These are phyloP conservation scores for Chalaropsis ovoidea DNA, from an alignment of 2,329 filamentous ascomycete species.

Conservation along the genomic window DNA sequence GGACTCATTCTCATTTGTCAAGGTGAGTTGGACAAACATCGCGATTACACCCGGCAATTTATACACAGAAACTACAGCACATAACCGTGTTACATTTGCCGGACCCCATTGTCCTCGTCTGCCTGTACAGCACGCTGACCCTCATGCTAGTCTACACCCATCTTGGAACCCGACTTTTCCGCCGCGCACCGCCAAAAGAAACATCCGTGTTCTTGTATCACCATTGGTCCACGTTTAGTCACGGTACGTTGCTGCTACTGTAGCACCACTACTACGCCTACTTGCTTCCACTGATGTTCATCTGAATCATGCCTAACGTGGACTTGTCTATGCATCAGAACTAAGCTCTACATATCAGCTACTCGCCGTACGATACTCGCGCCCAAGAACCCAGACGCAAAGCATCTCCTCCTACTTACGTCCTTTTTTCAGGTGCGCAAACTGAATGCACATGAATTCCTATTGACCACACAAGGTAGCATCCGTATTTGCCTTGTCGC, in stretches of 20 bases:
- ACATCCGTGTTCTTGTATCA: background rate
- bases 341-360: background rate
- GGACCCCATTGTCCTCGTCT: background rate
- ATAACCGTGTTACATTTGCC: background rate
- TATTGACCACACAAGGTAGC: background rate
- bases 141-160: background rate
- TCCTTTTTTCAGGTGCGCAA: background rate
- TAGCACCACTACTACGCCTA: background rate
- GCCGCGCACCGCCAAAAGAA: background rate
- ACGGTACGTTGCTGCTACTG: background rate
- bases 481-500: conserved; percentile 4
- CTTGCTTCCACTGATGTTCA: background rate
- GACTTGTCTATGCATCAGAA: background rate
- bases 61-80: background rate
- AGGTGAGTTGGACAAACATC: background rate
- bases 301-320: background rate
- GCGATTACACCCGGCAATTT: background rate
- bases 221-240: background rate
- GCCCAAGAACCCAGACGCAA: background rate
- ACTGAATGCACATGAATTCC: conserved; percentile 7
- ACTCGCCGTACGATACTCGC: background rate
- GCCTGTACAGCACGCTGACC: background rate
- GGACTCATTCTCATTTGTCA: background rate
- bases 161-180: background rate
- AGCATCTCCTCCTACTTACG: background rate